phyloP scores from a whole-genome alignment of 257 asterid species.

The Solanum bukasovii region DNA sequence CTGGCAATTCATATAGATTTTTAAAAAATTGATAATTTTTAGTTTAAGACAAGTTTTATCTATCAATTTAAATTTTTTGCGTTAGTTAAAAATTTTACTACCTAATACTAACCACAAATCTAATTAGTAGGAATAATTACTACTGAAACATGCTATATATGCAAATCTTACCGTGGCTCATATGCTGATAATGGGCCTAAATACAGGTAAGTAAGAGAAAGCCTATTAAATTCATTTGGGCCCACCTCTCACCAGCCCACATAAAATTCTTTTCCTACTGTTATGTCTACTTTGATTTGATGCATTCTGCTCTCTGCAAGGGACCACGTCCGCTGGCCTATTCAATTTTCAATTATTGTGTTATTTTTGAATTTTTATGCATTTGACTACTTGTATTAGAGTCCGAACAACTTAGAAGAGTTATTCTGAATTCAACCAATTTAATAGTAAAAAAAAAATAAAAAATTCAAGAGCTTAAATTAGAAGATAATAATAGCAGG shows the following conservation, averaged over 20 bases:
- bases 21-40: background rate
- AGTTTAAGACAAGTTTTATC: background rate
- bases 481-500: background rate
- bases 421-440: too few species aligned
- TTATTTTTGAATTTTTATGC: background rate
- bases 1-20: background rate
- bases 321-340: background rate
- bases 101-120: background rate
- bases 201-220: background rate
- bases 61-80: background rate
- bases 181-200: background rate
- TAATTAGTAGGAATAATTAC: background rate
- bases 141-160: background rate
- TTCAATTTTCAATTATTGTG: background rate
- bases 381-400: background rate
- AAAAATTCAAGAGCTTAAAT: background rate
- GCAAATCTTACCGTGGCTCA: background rate
- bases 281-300: background rate
- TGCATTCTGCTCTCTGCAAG: background rate
- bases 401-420: background rate
- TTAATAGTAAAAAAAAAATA: too few species aligned
- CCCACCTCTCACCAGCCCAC: background rate
- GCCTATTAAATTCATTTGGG: background rate
- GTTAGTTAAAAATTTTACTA: background rate
- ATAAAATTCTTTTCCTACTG: background rate